Conservation (phyloP, 805 yeast genomes). For the Lachancea lanzarotensis region DNA sequence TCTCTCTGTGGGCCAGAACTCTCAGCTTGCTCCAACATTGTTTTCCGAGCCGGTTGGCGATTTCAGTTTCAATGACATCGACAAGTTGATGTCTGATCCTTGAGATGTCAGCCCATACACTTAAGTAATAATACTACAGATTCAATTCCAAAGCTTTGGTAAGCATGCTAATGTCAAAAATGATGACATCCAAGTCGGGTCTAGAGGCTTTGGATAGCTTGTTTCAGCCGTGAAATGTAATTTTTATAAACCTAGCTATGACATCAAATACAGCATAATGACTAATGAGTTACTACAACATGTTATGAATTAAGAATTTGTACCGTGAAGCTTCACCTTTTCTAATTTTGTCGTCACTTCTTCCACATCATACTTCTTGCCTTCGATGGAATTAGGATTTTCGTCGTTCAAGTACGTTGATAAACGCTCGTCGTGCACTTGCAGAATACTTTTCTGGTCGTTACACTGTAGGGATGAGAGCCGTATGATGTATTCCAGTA, state of each 20-base stretch:
- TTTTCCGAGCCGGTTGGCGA: slow-evolving; percentile 22
- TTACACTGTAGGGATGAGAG: slow-evolving; percentile 52
- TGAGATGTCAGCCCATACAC: background rate
- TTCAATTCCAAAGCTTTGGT: too few species aligned
- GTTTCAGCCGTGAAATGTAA: too few species aligned
- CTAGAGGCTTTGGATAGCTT: too few species aligned
- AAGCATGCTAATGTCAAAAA: too few species aligned
- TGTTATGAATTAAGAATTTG: background rate
- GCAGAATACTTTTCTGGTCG: slow-evolving; percentile 47
- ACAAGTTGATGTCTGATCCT: slow-evolving; percentile 25
- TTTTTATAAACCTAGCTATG: too few species aligned
- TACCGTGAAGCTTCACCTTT: slow-evolving; percentile 9
- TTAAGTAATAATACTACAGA: background rate
- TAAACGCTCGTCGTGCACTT: slow-evolving; percentile 61
- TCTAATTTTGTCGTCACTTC: slow-evolving; percentile 13
- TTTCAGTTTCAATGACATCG: slow-evolving; percentile 27
- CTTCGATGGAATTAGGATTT: slow-evolving; percentile 22
- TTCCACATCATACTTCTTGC: slow-evolving; percentile 13
- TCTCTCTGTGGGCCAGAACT: background rate
- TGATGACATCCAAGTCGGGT: too few species aligned
- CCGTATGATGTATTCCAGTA: slow-evolving; percentile 58
- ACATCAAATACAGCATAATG: background rate
- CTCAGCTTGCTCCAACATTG: slow-evolving; percentile 12
- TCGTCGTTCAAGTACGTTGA: slow-evolving; percentile 58
- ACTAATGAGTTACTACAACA: slow-evolving; percentile 1